These are phyloP conservation scores for Erodium chrysanthum DNA, from an alignment of 441 rosid species.

Conservation along the genomic window DNA sequence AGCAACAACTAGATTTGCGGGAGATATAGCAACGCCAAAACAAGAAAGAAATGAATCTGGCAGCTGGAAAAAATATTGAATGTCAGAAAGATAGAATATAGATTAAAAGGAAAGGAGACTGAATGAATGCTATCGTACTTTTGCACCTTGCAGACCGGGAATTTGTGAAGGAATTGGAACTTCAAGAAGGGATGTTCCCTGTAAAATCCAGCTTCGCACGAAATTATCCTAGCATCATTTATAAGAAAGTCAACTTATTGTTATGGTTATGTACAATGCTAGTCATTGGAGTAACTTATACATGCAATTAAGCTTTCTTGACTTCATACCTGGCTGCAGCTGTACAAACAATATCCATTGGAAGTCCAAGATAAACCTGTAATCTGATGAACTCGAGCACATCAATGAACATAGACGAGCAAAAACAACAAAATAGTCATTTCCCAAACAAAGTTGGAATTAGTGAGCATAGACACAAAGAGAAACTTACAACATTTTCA, in stretches of 20 bases:
- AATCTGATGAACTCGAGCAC: slow-evolving; percentile 39
- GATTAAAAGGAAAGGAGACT: slow-evolving; percentile 5
- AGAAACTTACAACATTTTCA: slow-evolving; percentile 60
- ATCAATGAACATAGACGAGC: slow-evolving; percentile 18
- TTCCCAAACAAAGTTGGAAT: neutral
- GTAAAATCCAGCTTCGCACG: slow-evolving; percentile 65
- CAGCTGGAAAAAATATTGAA: slow-evolving; percentile 40
- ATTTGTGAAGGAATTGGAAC: slow-evolving; percentile 55
- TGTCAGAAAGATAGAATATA: slow-evolving; percentile 12
- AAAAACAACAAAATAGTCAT: neutral
- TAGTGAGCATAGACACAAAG: slow-evolving; percentile 6
- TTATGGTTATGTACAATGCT: neutral
- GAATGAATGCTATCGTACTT: slow-evolving; percentile 38
- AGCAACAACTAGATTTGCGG: slow-evolving; percentile 71
- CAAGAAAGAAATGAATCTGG: slow-evolving; percentile 70
- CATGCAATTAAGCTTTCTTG: slow-evolving; percentile 9
- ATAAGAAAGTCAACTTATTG: neutral
- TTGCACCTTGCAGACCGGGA: slow-evolving; percentile 45
- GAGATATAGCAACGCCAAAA: slow-evolving; percentile 70
- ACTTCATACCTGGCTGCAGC: slow-evolving; percentile 75
- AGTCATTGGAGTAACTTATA: neutral
- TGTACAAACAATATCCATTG: slow-evolving; percentile 64
- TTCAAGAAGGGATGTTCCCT: slow-evolving; percentile 48
- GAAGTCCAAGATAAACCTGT: slow-evolving; percentile 90
- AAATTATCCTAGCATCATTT: slow-evolving; percentile 53